Evolutionary conservation across 139 green algal species (phyloP), one percentile per base, ranked within the genome.

Genomic region (Tetraselmis striata): DNA sequence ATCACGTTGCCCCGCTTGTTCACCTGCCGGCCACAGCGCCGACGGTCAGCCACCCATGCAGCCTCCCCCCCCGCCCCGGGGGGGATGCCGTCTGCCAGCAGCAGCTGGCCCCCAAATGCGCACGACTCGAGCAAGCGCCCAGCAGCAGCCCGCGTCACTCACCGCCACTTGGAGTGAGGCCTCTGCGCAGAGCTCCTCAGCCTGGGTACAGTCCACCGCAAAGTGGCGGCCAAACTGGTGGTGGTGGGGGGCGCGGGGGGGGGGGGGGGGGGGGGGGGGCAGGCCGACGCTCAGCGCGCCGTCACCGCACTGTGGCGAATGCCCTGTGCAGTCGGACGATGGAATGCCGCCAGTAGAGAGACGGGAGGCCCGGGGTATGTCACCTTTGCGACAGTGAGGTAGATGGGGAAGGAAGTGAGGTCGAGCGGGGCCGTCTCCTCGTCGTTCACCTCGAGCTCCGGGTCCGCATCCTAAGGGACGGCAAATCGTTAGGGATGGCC

Each of bases 401-500:
- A 86, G 77, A 94, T 30, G 1, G 91, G 92, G 31, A 94, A 74
- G 23, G 79, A 75, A 1, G 26, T 30, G 23, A 86, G 81, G 81
- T 94, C 87, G 31, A 95, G 81, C 0, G 76, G 82, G 59, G 75
- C 85, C 28, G 83, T 80, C 1, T 82, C 82, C 23, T 81, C 79
- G 32, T 94, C 91, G 76, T 94, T 90, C 18, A 95, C 82, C 82
- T 97, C 91, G 30, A 95, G 85, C 74, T 96, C 93, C 32, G 90
- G 87, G 82, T 93, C 86, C 45, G 45, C 45, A 67, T 67, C 45
- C 45, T 67, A n/a, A n/a, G n/a, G n/a, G n/a, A n/a, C n/a, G n/a
- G n/a, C n/a, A n/a, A n/a, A n/a, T n/a, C n/a, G n/a, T n/a, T n/a
- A n/a, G n/a, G n/a, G n/a, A n/a, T n/a, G n/a, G n/a, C n/a, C n/a